Percentiles rank a stretch among this genome's conserved stretches.
Evolutionary conservation across 441 rosid species (phyloP).

Genomic region (Euphorbia celastroides): DNA sequence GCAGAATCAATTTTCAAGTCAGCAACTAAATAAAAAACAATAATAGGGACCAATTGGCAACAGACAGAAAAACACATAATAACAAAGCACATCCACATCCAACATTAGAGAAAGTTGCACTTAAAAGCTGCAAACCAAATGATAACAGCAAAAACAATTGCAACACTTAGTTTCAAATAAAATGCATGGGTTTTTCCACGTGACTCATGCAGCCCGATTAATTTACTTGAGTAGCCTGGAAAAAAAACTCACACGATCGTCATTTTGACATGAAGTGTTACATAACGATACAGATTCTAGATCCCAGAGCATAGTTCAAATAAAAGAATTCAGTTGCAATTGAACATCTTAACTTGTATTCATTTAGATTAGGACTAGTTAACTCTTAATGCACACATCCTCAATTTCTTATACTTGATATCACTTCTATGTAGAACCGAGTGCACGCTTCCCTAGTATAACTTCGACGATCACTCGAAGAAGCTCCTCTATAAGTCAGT

Average conservation of each 20-base stretch:
- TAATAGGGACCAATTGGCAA: background rate
- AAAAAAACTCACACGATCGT: background rate
- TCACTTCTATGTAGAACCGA: background rate
- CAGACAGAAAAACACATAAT: background rate
- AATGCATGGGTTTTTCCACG: background rate
- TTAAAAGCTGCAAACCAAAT: background rate
- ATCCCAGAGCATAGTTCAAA: background rate
- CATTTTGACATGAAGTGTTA: background rate
- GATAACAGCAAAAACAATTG: background rate
- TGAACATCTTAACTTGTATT: no score
- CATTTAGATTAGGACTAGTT: no score
- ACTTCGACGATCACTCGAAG: background rate
- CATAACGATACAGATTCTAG: background rate
- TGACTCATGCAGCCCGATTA: background rate
- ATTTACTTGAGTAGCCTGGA: background rate
- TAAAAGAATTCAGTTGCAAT: no score
- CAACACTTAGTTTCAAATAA: background rate
- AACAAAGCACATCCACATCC: background rate
- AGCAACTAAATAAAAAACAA: slow-evolving; percentile 1
- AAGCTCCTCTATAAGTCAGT: background rate
- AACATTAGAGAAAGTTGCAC: background rate
- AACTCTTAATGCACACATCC: no score
- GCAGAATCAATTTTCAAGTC: slow-evolving; percentile 11
- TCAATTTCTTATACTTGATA: no score
- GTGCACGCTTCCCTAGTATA: background rate